Conservation (phyloP, 2,329 filamentous ascomycete genomes). For the Aspergillus arachidicola region DNA sequence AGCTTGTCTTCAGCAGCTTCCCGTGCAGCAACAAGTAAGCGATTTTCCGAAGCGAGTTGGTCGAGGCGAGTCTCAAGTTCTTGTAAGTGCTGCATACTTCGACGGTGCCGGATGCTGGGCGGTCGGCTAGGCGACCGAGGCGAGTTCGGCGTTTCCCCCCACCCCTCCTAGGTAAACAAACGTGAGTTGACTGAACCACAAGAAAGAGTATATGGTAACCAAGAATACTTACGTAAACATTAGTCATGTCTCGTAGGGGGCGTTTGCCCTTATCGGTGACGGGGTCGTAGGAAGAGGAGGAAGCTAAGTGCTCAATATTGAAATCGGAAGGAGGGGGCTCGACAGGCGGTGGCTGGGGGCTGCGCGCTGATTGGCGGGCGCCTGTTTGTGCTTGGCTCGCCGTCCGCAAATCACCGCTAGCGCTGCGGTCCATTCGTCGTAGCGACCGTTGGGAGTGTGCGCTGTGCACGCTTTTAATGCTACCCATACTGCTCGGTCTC, state of each 20-base stretch:
- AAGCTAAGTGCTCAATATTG: conserved; percentile 43
- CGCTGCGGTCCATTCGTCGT: conserved; percentile 65
- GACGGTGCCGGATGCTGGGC: conserved; percentile 92
- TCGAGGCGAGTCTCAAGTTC: conserved; percentile 87
- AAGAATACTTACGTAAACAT: conserved; percentile 77
- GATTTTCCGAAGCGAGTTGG: conserved; percentile 82
- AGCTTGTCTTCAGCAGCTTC: conserved; percentile 67
- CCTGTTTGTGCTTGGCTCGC: conserved; percentile 57
- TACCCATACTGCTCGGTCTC: conserved; percentile 57
- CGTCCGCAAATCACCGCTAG: conserved; percentile 62
- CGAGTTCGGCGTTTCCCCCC: conserved; percentile 80
- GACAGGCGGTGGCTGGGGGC: conserved; percentile 33
- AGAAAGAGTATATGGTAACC: conserved; percentile 15
- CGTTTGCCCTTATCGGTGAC: conserved; percentile 85
- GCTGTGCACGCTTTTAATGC: conserved; percentile 45
- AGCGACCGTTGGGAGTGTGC: conserved; percentile 52
- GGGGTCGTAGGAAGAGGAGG: conserved; percentile 67
- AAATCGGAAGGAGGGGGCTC: conserved; percentile 25
- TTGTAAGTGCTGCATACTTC: conserved; percentile 90
- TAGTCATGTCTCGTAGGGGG: conserved; percentile 82
- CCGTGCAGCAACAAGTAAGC: conserved; percentile 72
- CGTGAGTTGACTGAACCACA: conserved; percentile 6
- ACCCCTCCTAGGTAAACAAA: conserved; percentile 72
- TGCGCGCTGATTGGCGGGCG: conserved; percentile 22
- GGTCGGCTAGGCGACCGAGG: conserved; percentile 91